phyloP scores from a whole-genome alignment of 2,329 filamentous ascomycete genomes.

The Fusarium algeriense region DNA sequence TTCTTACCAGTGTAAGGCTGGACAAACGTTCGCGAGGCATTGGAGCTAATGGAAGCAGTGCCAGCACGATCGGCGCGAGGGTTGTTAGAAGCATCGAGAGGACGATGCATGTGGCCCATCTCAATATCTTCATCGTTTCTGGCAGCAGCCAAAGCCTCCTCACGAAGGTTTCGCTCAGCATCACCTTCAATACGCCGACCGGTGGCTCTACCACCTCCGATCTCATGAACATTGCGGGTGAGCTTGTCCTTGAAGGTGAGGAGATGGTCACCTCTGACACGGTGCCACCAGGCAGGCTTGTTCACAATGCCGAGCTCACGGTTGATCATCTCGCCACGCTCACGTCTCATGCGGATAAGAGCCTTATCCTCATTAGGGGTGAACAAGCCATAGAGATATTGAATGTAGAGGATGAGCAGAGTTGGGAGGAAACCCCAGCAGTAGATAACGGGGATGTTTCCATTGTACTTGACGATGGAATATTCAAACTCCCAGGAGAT shows the following conservation, averaged over 20 bases:
- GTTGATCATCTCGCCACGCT: conserved; percentile 67
- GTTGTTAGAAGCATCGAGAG: conserved; percentile 41
- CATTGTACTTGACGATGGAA: conserved; percentile 68
- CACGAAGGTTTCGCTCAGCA: conserved; percentile 53
- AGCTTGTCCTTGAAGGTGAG: conserved; percentile 65
- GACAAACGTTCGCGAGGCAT: conserved; percentile 24
- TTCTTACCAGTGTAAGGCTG: conserved; percentile 57
- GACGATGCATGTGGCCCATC: conserved; percentile 50
- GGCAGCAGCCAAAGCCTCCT: conserved; percentile 50
- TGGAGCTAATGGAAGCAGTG: conserved; percentile 42
- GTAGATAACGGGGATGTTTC: conserved; percentile 68
- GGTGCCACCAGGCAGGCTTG: conserved; percentile 76
- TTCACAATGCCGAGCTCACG: conserved; percentile 70
- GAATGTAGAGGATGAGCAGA: conserved; percentile 67
- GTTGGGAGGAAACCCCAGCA: conserved; percentile 72
- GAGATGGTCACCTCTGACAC: conserved; percentile 60
- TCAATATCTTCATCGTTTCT: conserved; percentile 54
- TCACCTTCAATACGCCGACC: conserved; percentile 56
- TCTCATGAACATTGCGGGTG: conserved; percentile 66
- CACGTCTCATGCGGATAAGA: conserved; percentile 72
- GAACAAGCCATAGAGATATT: conserved; percentile 68
- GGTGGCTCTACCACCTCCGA: conserved; percentile 63
- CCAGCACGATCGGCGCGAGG: conserved; percentile 51
- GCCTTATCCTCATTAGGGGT: conserved; percentile 78
- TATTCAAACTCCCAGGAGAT: conserved; percentile 70